These are phyloP conservation scores for Mortierella sp. DNA, from an alignment of 371 early-diverging fungal species.

Conservation along the genomic window DNA sequence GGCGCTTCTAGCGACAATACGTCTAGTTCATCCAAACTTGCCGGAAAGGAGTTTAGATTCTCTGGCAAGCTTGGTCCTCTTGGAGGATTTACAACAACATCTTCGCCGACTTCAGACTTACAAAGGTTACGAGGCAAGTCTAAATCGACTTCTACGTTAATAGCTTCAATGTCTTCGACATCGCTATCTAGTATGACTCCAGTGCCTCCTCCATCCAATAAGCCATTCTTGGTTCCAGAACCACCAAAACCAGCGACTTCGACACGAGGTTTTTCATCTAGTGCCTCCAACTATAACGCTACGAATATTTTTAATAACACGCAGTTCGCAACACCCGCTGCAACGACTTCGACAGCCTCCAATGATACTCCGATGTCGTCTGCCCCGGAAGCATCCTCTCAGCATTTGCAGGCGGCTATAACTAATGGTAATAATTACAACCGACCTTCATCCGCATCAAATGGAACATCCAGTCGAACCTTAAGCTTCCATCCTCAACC, in stretches of 20 bases:
- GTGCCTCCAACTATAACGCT: not conserved
- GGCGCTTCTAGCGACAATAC: slow-evolving; percentile 3
- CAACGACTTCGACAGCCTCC: not conserved
- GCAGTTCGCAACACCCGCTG: not conserved
- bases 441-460: slow-evolving; percentile 4
- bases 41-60: slow-evolving; percentile 24
- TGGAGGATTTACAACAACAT: not conserved
- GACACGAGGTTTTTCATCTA: not conserved
- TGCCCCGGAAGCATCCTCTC: slow-evolving; percentile 3
- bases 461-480: slow-evolving; percentile 4
- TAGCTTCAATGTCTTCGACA: slow-evolving; percentile 22
- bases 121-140: slow-evolving; percentile 20
- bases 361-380: slow-evolving; percentile 7
- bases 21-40: not conserved
- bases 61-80: slow-evolving; percentile 18
- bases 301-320: slow-evolving; percentile 19
- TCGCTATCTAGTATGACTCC: slow-evolving; percentile 9
- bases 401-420: not conserved
- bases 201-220: slow-evolving; percentile 1
- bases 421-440: not conserved
- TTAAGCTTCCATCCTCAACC: not conserved
- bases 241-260: not conserved
- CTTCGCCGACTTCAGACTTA: not conserved
- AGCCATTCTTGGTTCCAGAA: slow-evolving; percentile 23
- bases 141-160: slow-evolving; percentile 26